Percentiles rank a stretch among this genome's conserved stretches.
These are phyloP conservation scores for Leptographium flavum DNA, from an alignment of 2,329 filamentous ascomycete genomes.

Conservation along the genomic window DNA sequence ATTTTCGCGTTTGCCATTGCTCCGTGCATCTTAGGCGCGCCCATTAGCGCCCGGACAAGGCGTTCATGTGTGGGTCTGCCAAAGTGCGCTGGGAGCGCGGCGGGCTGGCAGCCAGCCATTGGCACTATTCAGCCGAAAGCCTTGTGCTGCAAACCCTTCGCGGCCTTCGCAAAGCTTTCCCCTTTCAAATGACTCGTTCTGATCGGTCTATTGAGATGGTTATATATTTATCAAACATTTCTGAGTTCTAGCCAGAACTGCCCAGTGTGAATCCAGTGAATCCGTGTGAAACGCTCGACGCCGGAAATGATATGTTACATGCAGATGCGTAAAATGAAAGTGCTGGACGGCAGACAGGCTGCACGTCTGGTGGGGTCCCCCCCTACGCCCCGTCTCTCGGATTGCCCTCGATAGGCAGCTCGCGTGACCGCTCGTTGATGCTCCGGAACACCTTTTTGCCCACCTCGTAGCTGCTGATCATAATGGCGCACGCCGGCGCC, in stretches of 20 bases:
- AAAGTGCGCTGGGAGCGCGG: too few species aligned
- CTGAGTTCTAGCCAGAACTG: neutral
- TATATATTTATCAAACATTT: too few species aligned
- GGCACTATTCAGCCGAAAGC: too few species aligned
- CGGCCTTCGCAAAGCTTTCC: too few species aligned
- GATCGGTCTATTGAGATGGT: too few species aligned
- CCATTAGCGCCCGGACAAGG: too few species aligned
- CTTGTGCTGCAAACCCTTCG: too few species aligned
- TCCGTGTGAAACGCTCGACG: neutral
- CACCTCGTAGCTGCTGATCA: slow-evolving; percentile 97
- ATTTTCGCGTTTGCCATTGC: neutral
- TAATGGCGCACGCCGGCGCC: slow-evolving; percentile 91
- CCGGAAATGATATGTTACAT: neutral
- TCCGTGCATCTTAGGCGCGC: neutral
- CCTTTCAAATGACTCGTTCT: too few species aligned
- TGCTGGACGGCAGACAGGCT: too few species aligned
- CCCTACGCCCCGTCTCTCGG: neutral
- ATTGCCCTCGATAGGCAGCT: slow-evolving; percentile 7
- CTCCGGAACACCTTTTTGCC: slow-evolving; percentile 76
- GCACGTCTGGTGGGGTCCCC: too few species aligned
- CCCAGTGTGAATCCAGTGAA: neutral
- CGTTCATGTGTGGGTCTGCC: too few species aligned
- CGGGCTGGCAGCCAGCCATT: too few species aligned
- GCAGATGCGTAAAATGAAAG: neutral
- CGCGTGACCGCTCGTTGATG: slow-evolving; percentile 44